Evolutionary conservation across 495 filamentous ascomycete genomes (phyloP).

Genomic region (Penicillium macrosclerotiorum): DNA sequence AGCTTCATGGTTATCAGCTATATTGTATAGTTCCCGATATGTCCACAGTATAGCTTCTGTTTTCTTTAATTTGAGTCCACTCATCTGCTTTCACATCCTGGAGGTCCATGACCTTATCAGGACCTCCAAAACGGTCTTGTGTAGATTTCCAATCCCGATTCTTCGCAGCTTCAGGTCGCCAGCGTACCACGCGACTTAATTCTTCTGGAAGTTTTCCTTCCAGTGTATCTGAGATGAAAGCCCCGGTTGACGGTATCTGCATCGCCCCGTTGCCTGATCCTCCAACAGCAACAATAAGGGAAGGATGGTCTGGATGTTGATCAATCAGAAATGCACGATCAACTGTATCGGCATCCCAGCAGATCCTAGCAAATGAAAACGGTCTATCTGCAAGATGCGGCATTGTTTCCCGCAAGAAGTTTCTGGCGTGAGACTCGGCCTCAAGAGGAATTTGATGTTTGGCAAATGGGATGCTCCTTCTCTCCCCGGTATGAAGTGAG

Average conservation of each 20-base stretch:
- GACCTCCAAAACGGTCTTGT: conserved; percentile 47
- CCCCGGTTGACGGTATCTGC: conserved; percentile 49
- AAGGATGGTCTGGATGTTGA: conserved; percentile 35
- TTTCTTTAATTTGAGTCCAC: conserved; percentile 29
- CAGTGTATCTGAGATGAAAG: conserved; percentile 44
- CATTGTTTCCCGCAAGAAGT: conserved; percentile 49
- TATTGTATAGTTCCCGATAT: no score
- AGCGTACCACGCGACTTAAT: conserved; percentile 43
- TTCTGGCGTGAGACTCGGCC: conserved; percentile 38
- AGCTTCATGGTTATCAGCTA: neutral
- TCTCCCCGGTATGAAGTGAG: conserved; percentile 15
- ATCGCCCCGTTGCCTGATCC: conserved; percentile 53
- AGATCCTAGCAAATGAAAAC: conserved; percentile 50
- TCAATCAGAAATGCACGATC: conserved; percentile 52
- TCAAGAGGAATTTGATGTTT: conserved; percentile 47
- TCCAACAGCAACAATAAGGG: conserved; percentile 47
- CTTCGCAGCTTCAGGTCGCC: conserved; percentile 49
- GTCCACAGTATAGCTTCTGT: no score
- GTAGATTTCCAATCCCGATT: conserved; percentile 49
- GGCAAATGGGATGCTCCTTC: conserved; percentile 43
- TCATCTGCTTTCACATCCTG: conserved; percentile 36
- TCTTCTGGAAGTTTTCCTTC: conserved; percentile 40
- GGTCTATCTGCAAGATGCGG: conserved; percentile 47
- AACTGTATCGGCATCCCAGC: conserved; percentile 54
- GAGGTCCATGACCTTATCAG: conserved; percentile 46